These are phyloP conservation scores for Trypanosoma boissoni DNA, from an alignment of 208 protist species.

Conservation along the genomic window DNA sequence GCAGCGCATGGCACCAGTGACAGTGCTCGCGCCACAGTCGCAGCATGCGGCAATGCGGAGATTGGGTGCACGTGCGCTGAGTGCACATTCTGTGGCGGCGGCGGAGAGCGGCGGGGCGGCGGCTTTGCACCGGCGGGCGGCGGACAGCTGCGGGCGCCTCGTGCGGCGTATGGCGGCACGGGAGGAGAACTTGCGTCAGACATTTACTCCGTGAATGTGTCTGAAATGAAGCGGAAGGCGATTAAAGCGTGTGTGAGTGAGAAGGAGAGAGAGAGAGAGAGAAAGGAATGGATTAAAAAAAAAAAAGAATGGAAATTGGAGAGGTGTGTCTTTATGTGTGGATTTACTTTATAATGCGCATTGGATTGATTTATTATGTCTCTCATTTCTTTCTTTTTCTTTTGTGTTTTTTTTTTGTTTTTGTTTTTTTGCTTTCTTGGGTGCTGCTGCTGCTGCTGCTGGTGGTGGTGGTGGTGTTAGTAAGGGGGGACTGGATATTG, in stretches of 20 bases:
- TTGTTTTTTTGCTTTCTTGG: not conserved
- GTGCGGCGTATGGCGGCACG: conserved; percentile 59
- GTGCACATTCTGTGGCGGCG: not conserved
- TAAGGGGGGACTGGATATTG: no score
- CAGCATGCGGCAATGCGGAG: conserved; percentile 3
- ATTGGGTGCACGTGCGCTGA: not conserved
- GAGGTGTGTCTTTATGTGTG: no score
- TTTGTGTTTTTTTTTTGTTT: conserved; percentile 5
- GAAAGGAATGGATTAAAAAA: conserved; percentile 1
- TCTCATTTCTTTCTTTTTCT: conserved; percentile 3
- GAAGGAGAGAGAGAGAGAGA: no score
- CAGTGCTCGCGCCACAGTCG: conserved; percentile 15
- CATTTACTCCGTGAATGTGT: conserved; percentile 33
- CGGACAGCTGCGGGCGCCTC: conserved; percentile 47
- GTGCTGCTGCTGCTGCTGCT: not conserved
- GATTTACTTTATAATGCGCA: no score
- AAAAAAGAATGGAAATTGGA: no score
- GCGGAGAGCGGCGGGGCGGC: not conserved
- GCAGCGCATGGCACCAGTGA: conserved; percentile 18
- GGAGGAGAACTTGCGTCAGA: conserved; percentile 79
- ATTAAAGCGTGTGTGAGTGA: no score
- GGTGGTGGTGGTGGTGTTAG: not conserved
- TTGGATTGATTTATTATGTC: no score
- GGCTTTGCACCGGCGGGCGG: conserved; percentile 46
- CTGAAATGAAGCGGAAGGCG: not conserved